These are phyloP conservation scores for Fusarium begoniae DNA, from an alignment of 2,329 filamentous ascomycete species.

Conservation along the genomic window DNA sequence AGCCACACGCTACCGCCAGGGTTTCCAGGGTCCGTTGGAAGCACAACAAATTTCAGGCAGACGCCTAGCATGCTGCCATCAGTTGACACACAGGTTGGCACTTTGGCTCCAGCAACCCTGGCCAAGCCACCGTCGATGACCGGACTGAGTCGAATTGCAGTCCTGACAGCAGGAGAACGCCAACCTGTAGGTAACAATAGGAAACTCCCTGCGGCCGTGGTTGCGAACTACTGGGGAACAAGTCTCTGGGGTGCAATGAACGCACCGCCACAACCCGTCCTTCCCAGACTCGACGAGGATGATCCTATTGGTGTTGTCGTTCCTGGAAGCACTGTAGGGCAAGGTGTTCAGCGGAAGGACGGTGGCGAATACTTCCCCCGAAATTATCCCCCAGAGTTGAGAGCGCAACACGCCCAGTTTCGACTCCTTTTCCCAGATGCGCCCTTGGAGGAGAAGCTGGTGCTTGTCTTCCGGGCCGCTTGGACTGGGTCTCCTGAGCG, in stretches of 20 bases:
- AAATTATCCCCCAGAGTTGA: conserved; percentile 83
- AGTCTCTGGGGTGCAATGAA: conserved; percentile 71
- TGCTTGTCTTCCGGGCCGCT: conserved; percentile 91
- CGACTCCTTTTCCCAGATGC: conserved; percentile 88
- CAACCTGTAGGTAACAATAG: conserved; percentile 73
- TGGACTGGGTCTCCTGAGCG: conserved; percentile 70
- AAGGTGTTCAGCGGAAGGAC: conserved; percentile 45
- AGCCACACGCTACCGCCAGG: conserved; percentile 82
- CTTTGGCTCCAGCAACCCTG: conserved; percentile 82
- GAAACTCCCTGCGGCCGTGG: conserved; percentile 81
- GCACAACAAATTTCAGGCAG: conserved; percentile 42
- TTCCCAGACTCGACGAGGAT: conserved; percentile 49
- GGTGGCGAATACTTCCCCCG: conserved; percentile 69
- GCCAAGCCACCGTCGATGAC: conserved; percentile 86
- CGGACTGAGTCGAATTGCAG: conserved; percentile 85
- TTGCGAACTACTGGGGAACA: conserved; percentile 95
- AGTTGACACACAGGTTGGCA: conserved; percentile 63
- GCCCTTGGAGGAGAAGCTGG: conserved; percentile 79
- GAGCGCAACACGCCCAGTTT: conserved; percentile 92
- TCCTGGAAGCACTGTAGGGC: conserved; percentile 45
- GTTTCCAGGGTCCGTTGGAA: conserved; percentile 49
- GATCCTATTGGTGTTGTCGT: conserved; percentile 55
- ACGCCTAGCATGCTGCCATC: conserved; percentile 47
- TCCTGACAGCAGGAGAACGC: conserved; percentile 81
- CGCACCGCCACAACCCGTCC: conserved; percentile 42